These are phyloP conservation scores for Trypanosoma brucei DNA, from an alignment of 208 protist genomes.

Conservation along the genomic window DNA sequence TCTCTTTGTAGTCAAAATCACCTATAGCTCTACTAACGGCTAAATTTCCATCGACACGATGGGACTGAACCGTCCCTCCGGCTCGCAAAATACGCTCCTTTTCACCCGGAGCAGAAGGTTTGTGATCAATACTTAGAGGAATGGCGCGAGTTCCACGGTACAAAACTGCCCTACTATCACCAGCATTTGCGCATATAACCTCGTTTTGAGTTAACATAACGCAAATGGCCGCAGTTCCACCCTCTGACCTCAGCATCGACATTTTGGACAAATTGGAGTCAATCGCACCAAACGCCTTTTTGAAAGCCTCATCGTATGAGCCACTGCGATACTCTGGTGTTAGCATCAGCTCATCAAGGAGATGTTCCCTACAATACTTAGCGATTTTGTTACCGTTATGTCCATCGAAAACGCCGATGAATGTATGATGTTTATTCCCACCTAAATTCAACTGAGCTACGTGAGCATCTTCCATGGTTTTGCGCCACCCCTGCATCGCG, in stretches of 20 bases:
- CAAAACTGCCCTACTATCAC: constrained; percentile 88
- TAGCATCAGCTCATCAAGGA: constrained; percentile 67
- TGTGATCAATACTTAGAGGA: constrained; percentile 88
- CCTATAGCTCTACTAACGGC: constrained; percentile 92
- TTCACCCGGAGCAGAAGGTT: constrained; percentile 67
- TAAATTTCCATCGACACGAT: constrained; percentile 89
- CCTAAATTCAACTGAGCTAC: constrained; percentile 78
- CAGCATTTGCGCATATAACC: constrained; percentile 88
- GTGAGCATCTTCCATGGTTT: constrained; percentile 91
- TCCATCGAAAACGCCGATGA: constrained; percentile 90
- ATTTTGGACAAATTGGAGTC: constrained; percentile 57
- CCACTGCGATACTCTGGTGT: constrained; percentile 26
- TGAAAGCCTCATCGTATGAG: constrained; percentile 44
- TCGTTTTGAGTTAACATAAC: constrained; percentile 57
- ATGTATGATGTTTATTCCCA: constrained; percentile 58
- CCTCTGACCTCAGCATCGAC: constrained; percentile 31
- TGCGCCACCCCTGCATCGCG: constrained; percentile 90
- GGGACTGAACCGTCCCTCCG: constrained; percentile 80
- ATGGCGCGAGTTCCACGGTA: constrained; percentile 60
- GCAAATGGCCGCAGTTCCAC: constrained; percentile 83
- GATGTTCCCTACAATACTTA: constrained; percentile 65
- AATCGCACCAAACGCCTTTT: constrained; percentile 59
- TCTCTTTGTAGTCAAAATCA: constrained; percentile 90
- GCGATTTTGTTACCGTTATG: constrained; percentile 83
- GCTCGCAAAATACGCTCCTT: constrained; percentile 75